Conservation (phyloP, 495 filamentous ascomycete species). For the Penicillium mononematosum region DNA sequence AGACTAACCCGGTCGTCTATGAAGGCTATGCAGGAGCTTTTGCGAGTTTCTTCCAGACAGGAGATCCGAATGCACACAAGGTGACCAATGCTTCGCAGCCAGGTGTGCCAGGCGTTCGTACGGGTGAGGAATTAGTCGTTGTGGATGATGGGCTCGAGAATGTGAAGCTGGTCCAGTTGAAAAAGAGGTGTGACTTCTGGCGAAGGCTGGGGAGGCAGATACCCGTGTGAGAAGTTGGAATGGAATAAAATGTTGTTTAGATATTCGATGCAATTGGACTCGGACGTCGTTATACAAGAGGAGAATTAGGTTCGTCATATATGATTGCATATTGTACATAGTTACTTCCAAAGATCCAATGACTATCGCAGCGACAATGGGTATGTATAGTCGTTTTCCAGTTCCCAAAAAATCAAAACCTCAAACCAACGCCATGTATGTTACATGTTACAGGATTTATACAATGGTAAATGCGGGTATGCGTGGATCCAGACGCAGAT, state of each 20-base stretch:
- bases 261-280: background rate
- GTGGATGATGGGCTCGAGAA: constrained; percentile 41
- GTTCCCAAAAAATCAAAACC: constrained; percentile 13
- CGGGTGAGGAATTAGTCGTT: constrained; percentile 52
- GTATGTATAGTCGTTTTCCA: constrained; percentile 26
- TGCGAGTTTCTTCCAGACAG: constrained; percentile 58
- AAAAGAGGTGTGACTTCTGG: constrained; percentile 56
- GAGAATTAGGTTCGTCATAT: constrained; percentile 12
- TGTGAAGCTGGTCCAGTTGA: constrained; percentile 36
- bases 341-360: constrained; percentile 9
- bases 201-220: constrained; percentile 39
- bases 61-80: constrained; percentile 58
- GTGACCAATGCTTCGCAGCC: constrained; percentile 46
- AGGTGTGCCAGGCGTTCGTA: constrained; percentile 46
- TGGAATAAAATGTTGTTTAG: background rate
- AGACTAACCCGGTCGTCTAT: constrained; percentile 52
- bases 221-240: constrained; percentile 30
- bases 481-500: constrained; percentile 1
- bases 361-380: constrained; percentile 13
- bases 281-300: background rate
- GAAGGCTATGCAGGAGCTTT: constrained; percentile 59
- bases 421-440: constrained; percentile 25
- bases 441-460: constrained; percentile 31
- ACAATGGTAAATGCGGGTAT: constrained; percentile 14
- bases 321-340: constrained; percentile 12